phyloP scores from a whole-genome alignment of 305 asterid genomes.

The Solanum hybrid region DNA sequence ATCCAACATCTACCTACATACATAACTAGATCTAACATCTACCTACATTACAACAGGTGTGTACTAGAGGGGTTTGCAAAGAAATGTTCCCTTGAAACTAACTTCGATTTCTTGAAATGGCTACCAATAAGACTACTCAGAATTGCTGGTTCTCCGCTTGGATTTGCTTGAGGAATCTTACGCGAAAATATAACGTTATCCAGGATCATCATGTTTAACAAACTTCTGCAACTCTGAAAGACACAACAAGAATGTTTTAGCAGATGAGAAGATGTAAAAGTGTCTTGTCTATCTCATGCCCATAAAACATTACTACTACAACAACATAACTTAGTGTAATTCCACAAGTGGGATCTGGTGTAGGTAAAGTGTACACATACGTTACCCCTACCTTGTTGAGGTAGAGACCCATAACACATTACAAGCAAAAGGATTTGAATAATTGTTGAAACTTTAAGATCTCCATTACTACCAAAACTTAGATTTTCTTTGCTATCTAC shows the following conservation, averaged over 20 bases:
- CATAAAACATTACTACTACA: background rate
- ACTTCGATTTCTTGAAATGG: constrained; percentile 31
- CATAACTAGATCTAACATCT: background rate
- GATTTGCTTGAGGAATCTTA: constrained; percentile 42
- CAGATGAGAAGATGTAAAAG: background rate
- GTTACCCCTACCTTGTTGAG: background rate
- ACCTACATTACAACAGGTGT: constrained; percentile 29
- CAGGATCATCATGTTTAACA: constrained; percentile 53
- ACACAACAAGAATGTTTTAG: background rate
- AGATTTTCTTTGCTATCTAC: background rate
- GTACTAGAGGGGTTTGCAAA: constrained; percentile 28
- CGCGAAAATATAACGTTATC: constrained; percentile 56
- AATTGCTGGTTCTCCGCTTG: constrained; percentile 52
- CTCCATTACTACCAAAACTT: background rate
- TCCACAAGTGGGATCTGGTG: background rate
- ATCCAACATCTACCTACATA: background rate
- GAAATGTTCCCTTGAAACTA: constrained; percentile 18
- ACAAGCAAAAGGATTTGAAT: background rate
- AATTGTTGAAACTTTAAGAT: background rate
- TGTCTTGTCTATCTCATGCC: background rate
- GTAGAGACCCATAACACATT: background rate
- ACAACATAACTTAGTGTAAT: background rate
- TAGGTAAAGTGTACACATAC: background rate
- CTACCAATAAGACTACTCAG: constrained; percentile 40
- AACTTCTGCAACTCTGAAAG: constrained; percentile 70